Percentiles rank a stretch among this genome's conserved stretches.
Conservation (phyloP, 2,329 filamentous ascomycete species). For the Trichocomaceae sp. region DNA sequence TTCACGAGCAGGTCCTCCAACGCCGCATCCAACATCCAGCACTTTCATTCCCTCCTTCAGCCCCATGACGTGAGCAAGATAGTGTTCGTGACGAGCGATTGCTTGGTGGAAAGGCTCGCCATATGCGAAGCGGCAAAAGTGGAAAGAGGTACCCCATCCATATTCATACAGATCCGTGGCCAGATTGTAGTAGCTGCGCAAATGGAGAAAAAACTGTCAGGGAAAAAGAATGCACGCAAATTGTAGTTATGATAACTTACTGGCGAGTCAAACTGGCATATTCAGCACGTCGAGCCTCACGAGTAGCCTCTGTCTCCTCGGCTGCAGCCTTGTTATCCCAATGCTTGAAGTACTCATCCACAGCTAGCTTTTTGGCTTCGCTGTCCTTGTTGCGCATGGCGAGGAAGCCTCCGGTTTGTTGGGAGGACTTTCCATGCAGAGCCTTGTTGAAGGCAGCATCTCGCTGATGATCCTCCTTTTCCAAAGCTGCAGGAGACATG, state of each 20-base stretch:
- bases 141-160: constrained; percentile 92
- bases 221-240: neutral
- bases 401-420: constrained; percentile 61
- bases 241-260: constrained; percentile 48
- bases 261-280: constrained; percentile 92
- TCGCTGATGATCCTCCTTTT: constrained; percentile 73
- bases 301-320: constrained; percentile 74
- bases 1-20: constrained; percentile 89
- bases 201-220: neutral
- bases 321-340: constrained; percentile 79
- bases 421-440: constrained; percentile 68
- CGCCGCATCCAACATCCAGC: constrained; percentile 92
- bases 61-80: constrained; percentile 82
- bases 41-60: constrained; percentile 83
- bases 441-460: constrained; percentile 89
- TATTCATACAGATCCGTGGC: constrained; percentile 97
- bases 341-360: constrained; percentile 93
- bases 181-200: constrained; percentile 82
- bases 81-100: constrained; percentile 95
- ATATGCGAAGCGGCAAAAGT: constrained; percentile 89
- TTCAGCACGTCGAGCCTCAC: constrained; percentile 73
- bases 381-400: constrained; percentile 82
- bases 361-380: constrained; percentile 69
- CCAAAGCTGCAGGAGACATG: constrained; percentile 56
- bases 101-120: constrained; percentile 85